Percentiles rank a stretch among this genome's conserved stretches.
These are phyloP conservation scores for Eucalyptus regnans DNA, from an alignment of 345 rosid genomes.

Conservation along the genomic window DNA sequence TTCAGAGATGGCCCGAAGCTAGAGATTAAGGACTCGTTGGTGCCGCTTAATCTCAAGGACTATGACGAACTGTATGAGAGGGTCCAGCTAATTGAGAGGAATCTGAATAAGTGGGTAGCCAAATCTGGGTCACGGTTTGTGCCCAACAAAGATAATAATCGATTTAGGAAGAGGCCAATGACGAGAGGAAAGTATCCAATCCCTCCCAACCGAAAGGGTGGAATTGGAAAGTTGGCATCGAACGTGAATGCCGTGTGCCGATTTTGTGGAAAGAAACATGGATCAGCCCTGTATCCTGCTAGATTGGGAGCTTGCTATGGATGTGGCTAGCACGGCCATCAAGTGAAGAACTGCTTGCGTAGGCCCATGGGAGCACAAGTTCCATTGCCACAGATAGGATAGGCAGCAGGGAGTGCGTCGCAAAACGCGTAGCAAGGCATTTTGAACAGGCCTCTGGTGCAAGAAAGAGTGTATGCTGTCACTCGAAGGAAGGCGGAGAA, in stretches of 20 bases:
- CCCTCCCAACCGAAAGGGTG: rapidly evolving
- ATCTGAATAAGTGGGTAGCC: rapidly evolving
- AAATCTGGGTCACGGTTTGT: rapidly evolving
- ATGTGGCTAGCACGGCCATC: rapidly evolving
- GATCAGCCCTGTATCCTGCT: rapidly evolving
- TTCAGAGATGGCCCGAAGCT: rapidly evolving
- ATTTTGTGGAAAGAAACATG: rapidly evolving
- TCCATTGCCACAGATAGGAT: rapidly evolving
- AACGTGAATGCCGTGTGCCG: no score
- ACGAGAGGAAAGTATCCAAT: no score
- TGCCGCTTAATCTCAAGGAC: no score
- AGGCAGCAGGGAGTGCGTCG: rapidly evolving
- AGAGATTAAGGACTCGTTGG: rapidly evolving
- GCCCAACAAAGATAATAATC: no score
- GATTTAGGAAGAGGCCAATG: no score
- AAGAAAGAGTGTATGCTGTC: no score
- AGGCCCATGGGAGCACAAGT: no score
- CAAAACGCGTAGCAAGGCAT: rapidly evolving
- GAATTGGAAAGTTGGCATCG: no score
- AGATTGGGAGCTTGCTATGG: no score
- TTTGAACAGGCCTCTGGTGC: rapidly evolving
- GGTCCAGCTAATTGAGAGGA: no score
- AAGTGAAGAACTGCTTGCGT: rapidly evolving
- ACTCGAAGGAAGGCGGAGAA: rapidly evolving
- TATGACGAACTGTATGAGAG: no score